Evolutionary conservation across 2,329 filamentous ascomycete species (phyloP).

Genomic region (Arthrobotrys entomopaga): DNA sequence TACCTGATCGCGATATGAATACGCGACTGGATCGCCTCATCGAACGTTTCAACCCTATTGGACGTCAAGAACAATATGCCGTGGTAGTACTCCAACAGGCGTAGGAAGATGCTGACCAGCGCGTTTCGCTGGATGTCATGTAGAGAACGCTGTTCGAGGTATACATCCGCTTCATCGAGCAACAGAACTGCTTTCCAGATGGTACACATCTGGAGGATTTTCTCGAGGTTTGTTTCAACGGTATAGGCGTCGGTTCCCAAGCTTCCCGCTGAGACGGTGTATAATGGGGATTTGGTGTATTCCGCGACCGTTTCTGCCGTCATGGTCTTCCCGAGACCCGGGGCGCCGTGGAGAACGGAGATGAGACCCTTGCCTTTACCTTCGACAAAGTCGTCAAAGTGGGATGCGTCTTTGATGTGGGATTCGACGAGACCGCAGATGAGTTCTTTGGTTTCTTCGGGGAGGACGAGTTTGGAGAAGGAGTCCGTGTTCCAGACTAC

Average conservation of each 20-base stretch:
- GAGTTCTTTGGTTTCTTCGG: slow-evolving; percentile 59
- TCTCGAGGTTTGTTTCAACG: slow-evolving; percentile 80
- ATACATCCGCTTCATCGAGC: slow-evolving; percentile 86
- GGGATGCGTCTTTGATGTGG: slow-evolving; percentile 63
- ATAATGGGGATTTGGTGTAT: slow-evolving; percentile 66
- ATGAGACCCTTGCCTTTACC: slow-evolving; percentile 64
- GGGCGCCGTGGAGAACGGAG: slow-evolving; percentile 66
- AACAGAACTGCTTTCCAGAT: slow-evolving; percentile 86
- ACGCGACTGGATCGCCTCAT: slow-evolving; percentile 62
- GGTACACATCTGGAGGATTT: slow-evolving; percentile 85
- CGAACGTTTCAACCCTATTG: slow-evolving; percentile 63
- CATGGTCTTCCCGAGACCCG: slow-evolving; percentile 70
- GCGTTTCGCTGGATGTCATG: slow-evolving; percentile 87
- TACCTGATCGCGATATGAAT: slow-evolving; percentile 62
- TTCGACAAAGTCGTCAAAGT: slow-evolving; percentile 67
- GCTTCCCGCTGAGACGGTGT: slow-evolving; percentile 64
- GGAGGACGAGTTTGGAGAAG: slow-evolving; percentile 60
- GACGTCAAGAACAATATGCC: slow-evolving; percentile 65
- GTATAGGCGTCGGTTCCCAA: slow-evolving; percentile 61
- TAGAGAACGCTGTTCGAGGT: slow-evolving; percentile 82
- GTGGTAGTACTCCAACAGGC: slow-evolving; percentile 63
- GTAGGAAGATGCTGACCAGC: slow-evolving; percentile 70
- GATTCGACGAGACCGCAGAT: slow-evolving; percentile 65
- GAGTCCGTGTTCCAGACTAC: slow-evolving; percentile 61
- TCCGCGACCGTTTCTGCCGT: slow-evolving; percentile 69